Evolutionary conservation across 176 grass and related monocot genomes (phyloP).

Genomic region (Tillandsia fasciculata): DNA sequence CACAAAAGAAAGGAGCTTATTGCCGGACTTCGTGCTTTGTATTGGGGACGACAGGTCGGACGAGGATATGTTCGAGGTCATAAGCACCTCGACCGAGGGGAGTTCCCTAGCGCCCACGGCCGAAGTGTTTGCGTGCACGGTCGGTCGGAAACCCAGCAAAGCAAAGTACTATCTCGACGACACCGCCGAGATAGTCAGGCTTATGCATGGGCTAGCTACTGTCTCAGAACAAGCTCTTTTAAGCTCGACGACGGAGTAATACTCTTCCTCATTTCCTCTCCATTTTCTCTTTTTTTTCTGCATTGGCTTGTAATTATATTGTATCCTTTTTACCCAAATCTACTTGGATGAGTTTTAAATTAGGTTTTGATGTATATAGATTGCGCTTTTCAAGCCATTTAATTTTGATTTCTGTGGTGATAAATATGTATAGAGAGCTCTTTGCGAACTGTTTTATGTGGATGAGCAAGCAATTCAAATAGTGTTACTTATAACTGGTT

Average conservation of each 20-base stretch:
- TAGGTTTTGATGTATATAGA: too few relatives aligned
- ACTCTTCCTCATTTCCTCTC: too few relatives aligned
- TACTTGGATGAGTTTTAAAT: too few relatives aligned
- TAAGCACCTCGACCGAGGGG: slow-evolving; percentile 26
- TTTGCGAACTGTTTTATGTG: too few relatives aligned
- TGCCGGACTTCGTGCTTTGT: slow-evolving; percentile 70
- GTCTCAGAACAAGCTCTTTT: slow-evolving; percentile 46
- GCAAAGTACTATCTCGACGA: slow-evolving; percentile 90
- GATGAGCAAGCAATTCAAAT: too few relatives aligned
- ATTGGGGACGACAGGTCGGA: slow-evolving; percentile 87
- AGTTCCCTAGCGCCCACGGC: slow-evolving; percentile 33
- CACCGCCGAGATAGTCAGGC: slow-evolving; percentile 64
- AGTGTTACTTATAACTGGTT: too few relatives aligned
- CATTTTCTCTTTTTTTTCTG: too few relatives aligned
- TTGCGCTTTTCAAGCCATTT: too few relatives aligned
- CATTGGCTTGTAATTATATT: too few relatives aligned
- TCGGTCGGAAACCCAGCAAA: slow-evolving; percentile 81
- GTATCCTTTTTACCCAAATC: too few relatives aligned
- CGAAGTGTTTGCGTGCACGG: slow-evolving; percentile 87
- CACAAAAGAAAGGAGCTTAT: slow-evolving; percentile 38
- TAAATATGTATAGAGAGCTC: too few relatives aligned
- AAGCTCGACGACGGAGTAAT: slow-evolving; percentile 10
- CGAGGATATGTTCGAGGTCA: slow-evolving; percentile 94
- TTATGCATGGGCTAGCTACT: slow-evolving; percentile 71
- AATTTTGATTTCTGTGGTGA: too few relatives aligned